A percentile compares a stretch with the other conserved stretches of the same genome.
Conservation (phyloP, 371 early-diverging fungal species). For the Actinomucor elegans region DNA sequence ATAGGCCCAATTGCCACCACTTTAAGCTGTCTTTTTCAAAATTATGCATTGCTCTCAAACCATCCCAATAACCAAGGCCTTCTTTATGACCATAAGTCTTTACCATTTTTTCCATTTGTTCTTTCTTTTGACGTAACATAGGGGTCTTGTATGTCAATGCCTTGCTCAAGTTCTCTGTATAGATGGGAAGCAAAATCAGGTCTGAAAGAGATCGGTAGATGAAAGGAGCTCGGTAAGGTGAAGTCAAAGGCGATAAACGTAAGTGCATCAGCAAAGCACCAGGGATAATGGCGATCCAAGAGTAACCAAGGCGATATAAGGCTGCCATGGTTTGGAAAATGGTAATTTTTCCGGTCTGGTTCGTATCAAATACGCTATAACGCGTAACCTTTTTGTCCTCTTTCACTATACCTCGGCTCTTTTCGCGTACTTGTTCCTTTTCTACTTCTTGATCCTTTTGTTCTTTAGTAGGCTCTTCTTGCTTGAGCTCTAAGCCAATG, state of each 20-base stretch:
- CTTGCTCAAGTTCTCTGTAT: conserved; percentile 23
- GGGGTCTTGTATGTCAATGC: conserved; percentile 28
- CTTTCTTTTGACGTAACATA: conserved; percentile 19
- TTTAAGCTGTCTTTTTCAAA: conserved; percentile 19
- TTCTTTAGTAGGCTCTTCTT: conserved; percentile 13
- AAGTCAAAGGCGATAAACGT: conserved; percentile 40
- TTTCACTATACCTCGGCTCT: not conserved
- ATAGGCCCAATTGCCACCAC: conserved; percentile 37
- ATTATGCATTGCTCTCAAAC: conserved; percentile 31
- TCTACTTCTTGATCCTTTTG: conserved; percentile 14
- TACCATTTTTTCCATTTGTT: conserved; percentile 18
- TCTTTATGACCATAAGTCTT: conserved; percentile 23
- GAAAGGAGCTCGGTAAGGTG: conserved; percentile 46
- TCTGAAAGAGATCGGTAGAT: conserved; percentile 40
- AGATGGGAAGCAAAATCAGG: conserved; percentile 40
- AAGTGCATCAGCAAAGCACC: conserved; percentile 40
- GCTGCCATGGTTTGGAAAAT: conserved; percentile 42
- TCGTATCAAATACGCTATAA: conserved; percentile 29
- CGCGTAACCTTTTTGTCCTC: conserved; percentile 9
- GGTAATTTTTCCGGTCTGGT: conserved; percentile 28
- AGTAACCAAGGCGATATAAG: conserved; percentile 38
- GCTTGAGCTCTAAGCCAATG: conserved; percentile 7
- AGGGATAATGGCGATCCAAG: conserved; percentile 37
- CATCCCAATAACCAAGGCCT: conserved; percentile 39
- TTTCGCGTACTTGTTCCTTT: not conserved